Percentiles rank a stretch among this genome's conserved stretches.
These are phyloP conservation scores for Triticum turgidum DNA, from an alignment of 176 grass and related monocot genomes.

Conservation along the genomic window DNA sequence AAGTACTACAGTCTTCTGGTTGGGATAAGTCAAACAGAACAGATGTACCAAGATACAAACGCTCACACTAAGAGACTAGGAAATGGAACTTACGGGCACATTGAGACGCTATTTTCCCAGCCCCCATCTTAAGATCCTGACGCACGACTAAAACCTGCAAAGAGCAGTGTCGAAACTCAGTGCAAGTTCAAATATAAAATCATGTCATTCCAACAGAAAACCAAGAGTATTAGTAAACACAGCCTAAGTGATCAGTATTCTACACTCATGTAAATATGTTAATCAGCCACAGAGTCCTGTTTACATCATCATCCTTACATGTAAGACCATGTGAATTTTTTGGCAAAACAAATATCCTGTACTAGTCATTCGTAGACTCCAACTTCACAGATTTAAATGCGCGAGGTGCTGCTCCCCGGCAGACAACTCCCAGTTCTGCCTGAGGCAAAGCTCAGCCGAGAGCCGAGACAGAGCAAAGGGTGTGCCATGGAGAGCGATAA, in stretches of 20 bases:
- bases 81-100: slow-evolving; percentile 62
- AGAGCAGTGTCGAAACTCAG: not conserved
- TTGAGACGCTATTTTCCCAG: slow-evolving; percentile 95
- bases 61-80: not conserved
- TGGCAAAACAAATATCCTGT: too few species aligned
- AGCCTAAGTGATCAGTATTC: not conserved
- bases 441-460: not conserved
- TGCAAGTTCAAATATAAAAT: not conserved
- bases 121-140: slow-evolving; percentile 90
- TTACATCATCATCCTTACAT: not conserved
- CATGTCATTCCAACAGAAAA: not conserved
- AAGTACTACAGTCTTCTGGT: not conserved
- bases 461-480: not conserved
- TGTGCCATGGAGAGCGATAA: too few species aligned
- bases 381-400: not conserved
- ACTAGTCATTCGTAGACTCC: not conserved
- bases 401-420: not conserved
- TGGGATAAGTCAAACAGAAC: not conserved
- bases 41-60: too few species aligned
- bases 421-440: not conserved
- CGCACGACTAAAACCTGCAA: slow-evolving; percentile 87
- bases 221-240: not conserved
- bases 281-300: too few species aligned
- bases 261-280: not conserved
- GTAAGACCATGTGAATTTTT: not conserved